Evolutionary conservation across 306 rosid genomes (phyloP).

Genomic region (Parietaria judaica): DNA sequence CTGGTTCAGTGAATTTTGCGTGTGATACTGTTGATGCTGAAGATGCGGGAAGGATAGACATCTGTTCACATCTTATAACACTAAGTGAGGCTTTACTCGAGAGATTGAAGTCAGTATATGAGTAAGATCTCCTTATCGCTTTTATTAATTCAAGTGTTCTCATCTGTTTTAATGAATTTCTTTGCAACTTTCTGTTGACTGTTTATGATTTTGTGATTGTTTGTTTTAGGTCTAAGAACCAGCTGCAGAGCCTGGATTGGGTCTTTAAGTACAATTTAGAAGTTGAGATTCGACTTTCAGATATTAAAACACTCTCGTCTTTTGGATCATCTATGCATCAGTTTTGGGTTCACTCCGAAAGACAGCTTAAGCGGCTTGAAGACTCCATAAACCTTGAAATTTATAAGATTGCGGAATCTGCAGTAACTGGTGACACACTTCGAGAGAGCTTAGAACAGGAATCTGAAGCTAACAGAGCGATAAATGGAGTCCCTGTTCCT

Average conservation of each 20-base stretch:
- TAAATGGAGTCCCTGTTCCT: conserved; percentile 19
- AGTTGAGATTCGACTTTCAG: conserved; percentile 78
- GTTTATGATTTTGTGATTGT: conserved; percentile 11
- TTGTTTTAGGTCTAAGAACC: conserved; percentile 49
- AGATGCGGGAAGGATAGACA: conserved; percentile 31
- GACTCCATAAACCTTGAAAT: conserved; percentile 43
- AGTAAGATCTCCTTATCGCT: conserved; percentile 31
- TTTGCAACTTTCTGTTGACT: conserved; percentile 2
- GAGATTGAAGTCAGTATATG: conserved; percentile 53
- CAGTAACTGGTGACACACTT: conserved; percentile 12
- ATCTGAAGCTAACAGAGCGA: conserved; percentile 29
- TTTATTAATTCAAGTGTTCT: conserved; percentile 14
- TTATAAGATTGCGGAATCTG: conserved; percentile 27
- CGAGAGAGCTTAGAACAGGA: neutral
- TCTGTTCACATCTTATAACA: conserved; percentile 44
- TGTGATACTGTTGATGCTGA: conserved; percentile 20
- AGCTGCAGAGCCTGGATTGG: conserved; percentile 29
- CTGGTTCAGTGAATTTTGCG: conserved; percentile 19
- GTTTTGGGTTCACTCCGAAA: conserved; percentile 80
- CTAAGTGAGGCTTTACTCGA: conserved; percentile 53
- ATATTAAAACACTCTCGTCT: conserved; percentile 56
- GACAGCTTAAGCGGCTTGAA: conserved; percentile 60
- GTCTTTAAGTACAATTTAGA: conserved; percentile 51
- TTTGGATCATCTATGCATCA: conserved; percentile 69
- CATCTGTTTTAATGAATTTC: neutral